These are phyloP conservation scores for Tricholoma saponaceum DNA, from an alignment of 768 basidiomycete genomes.

Conservation along the genomic window DNA sequence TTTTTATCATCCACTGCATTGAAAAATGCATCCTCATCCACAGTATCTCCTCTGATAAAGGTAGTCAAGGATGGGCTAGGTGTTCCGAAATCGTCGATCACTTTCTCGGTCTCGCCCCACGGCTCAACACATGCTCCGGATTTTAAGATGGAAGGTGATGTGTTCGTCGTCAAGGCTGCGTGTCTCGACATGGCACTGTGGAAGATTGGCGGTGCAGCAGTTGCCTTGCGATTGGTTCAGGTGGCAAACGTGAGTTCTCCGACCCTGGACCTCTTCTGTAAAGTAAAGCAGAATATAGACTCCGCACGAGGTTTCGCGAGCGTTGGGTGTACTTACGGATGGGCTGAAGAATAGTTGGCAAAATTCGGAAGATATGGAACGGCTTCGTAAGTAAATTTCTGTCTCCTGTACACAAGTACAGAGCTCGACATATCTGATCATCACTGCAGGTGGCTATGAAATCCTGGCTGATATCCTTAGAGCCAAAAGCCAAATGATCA, in stretches of 20 bases:
- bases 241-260: conserved; percentile 55
- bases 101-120: conserved; percentile 39
- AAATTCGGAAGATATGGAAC: conserved; percentile 93
- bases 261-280: neutral
- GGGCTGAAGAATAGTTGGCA: conserved; percentile 84
- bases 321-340: conserved; percentile 71
- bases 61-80: conserved; percentile 47
- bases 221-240: conserved; percentile 71
- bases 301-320: conserved; percentile 69
- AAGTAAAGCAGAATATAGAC: conserved; percentile 38
- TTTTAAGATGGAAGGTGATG: conserved; percentile 44
- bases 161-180: conserved; percentile 54
- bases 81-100: conserved; percentile 31
- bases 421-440: neutral
- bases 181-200: conserved; percentile 74
- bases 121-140: conserved; percentile 16
- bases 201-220: conserved; percentile 78
- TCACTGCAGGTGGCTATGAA: conserved; percentile 74
- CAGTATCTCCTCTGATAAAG: conserved; percentile 37
- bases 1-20: conserved; percentile 49
- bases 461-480: conserved; percentile 73
- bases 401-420: neutral
- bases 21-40: conserved; percentile 23
- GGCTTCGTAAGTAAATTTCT: conserved; percentile 57
- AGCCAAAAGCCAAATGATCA: conserved; percentile 69